phyloP scores from a whole-genome alignment of 2,329 filamentous ascomycete genomes.

The Paecilomyces dactylethromorphus region DNA sequence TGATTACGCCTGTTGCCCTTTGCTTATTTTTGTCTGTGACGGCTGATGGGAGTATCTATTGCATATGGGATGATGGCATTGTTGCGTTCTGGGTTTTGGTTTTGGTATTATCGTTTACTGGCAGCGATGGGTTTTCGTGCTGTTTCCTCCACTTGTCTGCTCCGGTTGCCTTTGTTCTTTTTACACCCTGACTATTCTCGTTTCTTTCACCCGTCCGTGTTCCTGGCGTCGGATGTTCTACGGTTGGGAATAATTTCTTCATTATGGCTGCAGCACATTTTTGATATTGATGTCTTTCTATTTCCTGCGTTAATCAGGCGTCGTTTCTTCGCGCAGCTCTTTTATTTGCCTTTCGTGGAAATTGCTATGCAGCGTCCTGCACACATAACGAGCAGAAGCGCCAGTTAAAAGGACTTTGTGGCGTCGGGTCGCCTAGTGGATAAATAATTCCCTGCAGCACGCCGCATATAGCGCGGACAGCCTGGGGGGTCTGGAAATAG shows the following conservation, averaged over 20 bases:
- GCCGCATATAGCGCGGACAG: neutral
- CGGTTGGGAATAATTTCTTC: constrained; percentile 14
- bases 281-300: constrained; percentile 15
- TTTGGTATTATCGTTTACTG: constrained; percentile 9
- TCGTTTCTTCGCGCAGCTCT: constrained; percentile 9
- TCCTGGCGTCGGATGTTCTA: constrained; percentile 21
- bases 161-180: constrained; percentile 22
- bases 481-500: neutral
- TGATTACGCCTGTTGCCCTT: constrained; percentile 11
- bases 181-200: constrained; percentile 10
- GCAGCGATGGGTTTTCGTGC: neutral
- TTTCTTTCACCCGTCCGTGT: constrained; percentile 15
- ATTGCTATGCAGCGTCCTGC: constrained; percentile 4
- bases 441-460: neutral
- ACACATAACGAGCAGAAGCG: neutral
- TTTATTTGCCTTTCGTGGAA: neutral
- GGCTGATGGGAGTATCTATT: constrained; percentile 11
- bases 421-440: neutral
- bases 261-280: constrained; percentile 10
- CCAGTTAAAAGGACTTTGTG: neutral
- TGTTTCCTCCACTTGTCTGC: constrained; percentile 14
- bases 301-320: constrained; percentile 10
- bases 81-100: constrained; percentile 9
- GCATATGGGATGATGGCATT: constrained; percentile 34
- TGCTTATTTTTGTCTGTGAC: constrained; percentile 3